A percentile compares a stretch with the other conserved stretches of the same genome.
Conservation (phyloP, 306 rosid genomes). For the Heteromeles arbutifolia region DNA sequence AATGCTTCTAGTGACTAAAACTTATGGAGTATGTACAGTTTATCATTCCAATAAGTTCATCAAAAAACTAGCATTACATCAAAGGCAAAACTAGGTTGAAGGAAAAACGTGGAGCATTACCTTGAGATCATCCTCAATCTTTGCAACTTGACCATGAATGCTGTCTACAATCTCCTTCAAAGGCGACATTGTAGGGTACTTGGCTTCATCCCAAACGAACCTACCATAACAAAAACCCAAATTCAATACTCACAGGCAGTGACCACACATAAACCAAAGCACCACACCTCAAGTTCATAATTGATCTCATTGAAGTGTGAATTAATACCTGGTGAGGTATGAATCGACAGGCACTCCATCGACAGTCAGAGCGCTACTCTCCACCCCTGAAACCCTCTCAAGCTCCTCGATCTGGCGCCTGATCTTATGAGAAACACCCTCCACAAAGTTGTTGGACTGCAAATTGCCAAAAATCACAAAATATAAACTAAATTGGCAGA, state of each 20-base stretch:
- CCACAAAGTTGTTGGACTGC: constrained; percentile 81
- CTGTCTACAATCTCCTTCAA: constrained; percentile 67
- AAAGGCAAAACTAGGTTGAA: background rate
- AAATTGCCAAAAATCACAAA: background rate
- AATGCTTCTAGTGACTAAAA: background rate
- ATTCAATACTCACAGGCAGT: constrained; percentile 1
- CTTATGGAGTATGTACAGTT: background rate
- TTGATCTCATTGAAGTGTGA: background rate
- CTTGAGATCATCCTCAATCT: constrained; percentile 95
- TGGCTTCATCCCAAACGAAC: constrained; percentile 95
- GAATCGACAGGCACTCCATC: constrained; percentile 98
- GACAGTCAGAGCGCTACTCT: constrained; percentile 60
- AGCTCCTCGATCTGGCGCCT: constrained; percentile 96
- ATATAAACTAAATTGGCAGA: background rate
- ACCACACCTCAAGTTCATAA: constrained; percentile 1
- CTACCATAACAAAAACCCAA: constrained; percentile 21
- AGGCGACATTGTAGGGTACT: constrained; percentile 84
- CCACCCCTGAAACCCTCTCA: constrained; percentile 61
- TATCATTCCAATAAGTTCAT: background rate
- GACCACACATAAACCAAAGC: background rate
- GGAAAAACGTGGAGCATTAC: constrained; percentile 21
- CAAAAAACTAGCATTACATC: background rate
- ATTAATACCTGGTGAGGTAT: constrained; percentile 64
- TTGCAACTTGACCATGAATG: constrained; percentile 76
- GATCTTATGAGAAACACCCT: constrained; percentile 82